Conservation (phyloP, 169 alveolate species). For the Plasmodium reichenowi region DNA sequence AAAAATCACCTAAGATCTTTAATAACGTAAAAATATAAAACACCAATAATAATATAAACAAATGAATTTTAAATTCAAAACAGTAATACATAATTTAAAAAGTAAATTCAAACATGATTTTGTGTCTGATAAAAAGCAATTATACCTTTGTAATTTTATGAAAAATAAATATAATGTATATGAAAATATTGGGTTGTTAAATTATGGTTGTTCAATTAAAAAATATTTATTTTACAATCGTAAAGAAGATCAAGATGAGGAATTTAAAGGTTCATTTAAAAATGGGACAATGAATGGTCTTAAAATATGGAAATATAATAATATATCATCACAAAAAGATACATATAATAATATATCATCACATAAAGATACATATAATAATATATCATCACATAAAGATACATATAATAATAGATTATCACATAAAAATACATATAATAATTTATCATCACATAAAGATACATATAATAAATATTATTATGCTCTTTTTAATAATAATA, state of each 20-base stretch:
- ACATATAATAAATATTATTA: no score
- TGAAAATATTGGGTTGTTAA: neutral
- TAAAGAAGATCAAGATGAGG: neutral
- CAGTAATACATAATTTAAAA: slow-evolving; percentile 9
- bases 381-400: neutral
- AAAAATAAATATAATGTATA: neutral
- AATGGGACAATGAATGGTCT: neutral
- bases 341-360: neutral
- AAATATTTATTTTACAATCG: neutral
- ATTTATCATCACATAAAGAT: no score
- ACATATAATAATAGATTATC: neutral
- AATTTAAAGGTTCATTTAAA: neutral
- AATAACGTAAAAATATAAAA: neutral
- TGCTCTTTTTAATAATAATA: no score
- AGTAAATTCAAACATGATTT: slow-evolving; percentile 24
- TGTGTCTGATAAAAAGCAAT: slow-evolving; percentile 15
- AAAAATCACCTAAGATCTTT: neutral
- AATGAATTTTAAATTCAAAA: slow-evolving; percentile 25
- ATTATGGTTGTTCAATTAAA: neutral
- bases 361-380: neutral
- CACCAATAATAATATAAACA: neutral
- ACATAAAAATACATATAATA: neutral
- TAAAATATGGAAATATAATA: neutral
- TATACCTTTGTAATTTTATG: neutral
- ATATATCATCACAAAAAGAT: neutral